Conservation (phyloP, 2,329 filamentous ascomycete species). For the Mycosphaerella arachidis region DNA sequence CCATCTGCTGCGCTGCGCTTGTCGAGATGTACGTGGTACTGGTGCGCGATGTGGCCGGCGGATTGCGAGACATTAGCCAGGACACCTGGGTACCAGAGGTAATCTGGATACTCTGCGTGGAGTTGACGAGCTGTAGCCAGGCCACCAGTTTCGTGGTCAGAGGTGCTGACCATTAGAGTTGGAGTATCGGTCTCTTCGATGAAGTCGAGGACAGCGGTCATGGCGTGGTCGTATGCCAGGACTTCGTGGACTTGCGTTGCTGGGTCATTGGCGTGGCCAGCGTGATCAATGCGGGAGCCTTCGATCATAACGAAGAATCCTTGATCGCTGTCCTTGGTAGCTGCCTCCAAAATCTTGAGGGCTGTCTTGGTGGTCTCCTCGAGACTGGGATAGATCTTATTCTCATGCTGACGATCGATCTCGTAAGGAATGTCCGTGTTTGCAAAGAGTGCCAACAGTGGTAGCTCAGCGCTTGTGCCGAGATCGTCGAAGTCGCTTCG, state of each 20-base stretch:
- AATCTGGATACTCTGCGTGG: conserved; percentile 59
- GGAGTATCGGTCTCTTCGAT: conserved; percentile 68
- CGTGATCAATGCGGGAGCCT: conserved; percentile 92
- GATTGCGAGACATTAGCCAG: conserved; percentile 75
- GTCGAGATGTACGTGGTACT: conserved; percentile 58
- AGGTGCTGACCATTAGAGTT: conserved; percentile 80
- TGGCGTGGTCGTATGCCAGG: conserved; percentile 86
- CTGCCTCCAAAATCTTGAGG: conserved; percentile 70
- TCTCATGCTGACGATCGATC: conserved; percentile 76
- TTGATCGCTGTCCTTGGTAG: conserved; percentile 77
- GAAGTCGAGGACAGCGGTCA: conserved; percentile 79
- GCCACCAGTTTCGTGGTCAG: conserved; percentile 94
- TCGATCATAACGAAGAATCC: conserved; percentile 99
- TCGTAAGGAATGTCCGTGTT: conserved; percentile 82
- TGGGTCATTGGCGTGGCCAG: conserved; percentile 61
- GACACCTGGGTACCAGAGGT: conserved; percentile 76
- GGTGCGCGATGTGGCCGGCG: conserved; percentile 63
- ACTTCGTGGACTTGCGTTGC: conserved; percentile 69
- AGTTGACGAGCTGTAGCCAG: conserved; percentile 73
- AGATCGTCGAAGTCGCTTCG: conserved; percentile 68
- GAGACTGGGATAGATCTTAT: conserved; percentile 78
- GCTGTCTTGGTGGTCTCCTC: conserved; percentile 88
- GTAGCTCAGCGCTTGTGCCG: conserved; percentile 67
- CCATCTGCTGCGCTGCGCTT: conserved; percentile 22
- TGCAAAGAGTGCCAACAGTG: conserved; percentile 82